phyloP scores from a whole-genome alignment of 2,329 filamentous ascomycete genomes.

The Phoma sp. region DNA sequence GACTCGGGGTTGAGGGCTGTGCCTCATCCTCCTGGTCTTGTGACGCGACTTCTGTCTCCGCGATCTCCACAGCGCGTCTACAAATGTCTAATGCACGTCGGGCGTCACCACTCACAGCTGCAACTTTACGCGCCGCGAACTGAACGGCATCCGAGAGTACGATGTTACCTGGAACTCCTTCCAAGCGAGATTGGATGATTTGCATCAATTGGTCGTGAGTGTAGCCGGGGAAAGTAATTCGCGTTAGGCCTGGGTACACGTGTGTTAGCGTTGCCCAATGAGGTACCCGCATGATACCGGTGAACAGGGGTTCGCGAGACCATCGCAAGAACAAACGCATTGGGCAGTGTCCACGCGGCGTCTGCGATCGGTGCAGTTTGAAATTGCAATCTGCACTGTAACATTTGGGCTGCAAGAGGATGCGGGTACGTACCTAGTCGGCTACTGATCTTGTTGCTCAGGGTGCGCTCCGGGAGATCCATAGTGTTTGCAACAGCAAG shows the following conservation, averaged over 20 bases:
- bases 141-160: slow-evolving; percentile 94
- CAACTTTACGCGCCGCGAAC: slow-evolving; percentile 95
- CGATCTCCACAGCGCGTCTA: slow-evolving; percentile 90
- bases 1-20: slow-evolving; percentile 69
- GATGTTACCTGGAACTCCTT: slow-evolving; percentile 85
- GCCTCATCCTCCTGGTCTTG: slow-evolving; percentile 43
- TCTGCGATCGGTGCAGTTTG: slow-evolving; percentile 26
- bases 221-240: slow-evolving; percentile 97
- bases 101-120: slow-evolving; percentile 93
- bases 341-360: slow-evolving; percentile 26
- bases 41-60: slow-evolving; percentile 72
- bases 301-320: slow-evolving; percentile 24
- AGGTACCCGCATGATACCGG: slow-evolving; percentile 17
- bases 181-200: slow-evolving; percentile 93
- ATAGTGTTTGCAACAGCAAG: slow-evolving; percentile 98
- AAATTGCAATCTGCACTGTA: slow-evolving; percentile 11
- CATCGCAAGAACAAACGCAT: slow-evolving; percentile 24
- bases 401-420: slow-evolving; percentile 10
- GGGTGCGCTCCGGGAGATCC: slow-evolving; percentile 93
- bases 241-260: slow-evolving; percentile 69
- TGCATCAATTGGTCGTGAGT: slow-evolving; percentile 97
- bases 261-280: slow-evolving; percentile 42
- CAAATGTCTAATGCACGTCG: slow-evolving; percentile 94
- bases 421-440: slow-evolving; percentile 57
- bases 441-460: slow-evolving; percentile 98